Evolutionary conservation across 2,329 filamentous ascomycete genomes (phyloP), one percentile per base, ranked within the genome.

Genomic region (Fusarium sterilihyphosum): DNA sequence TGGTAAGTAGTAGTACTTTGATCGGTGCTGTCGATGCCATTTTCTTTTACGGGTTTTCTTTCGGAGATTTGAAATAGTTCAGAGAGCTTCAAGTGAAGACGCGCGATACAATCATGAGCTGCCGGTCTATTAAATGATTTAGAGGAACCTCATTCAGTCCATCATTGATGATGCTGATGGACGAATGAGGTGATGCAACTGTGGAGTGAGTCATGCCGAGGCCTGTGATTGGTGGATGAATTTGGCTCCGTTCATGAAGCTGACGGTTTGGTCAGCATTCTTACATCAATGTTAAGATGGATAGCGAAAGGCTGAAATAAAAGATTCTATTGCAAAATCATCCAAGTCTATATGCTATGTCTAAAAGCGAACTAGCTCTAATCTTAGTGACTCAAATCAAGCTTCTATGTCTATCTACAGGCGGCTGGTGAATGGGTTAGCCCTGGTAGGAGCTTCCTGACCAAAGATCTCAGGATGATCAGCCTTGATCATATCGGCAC

Each of bases 1-100:
- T 74, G 20, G 72, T 75, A 3, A 74, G 26, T 2, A 73, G 41
- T 46, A 74, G 18, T 3, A 70, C 47, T 16, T 44, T 61, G 10
- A 74, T 65, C 11, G 16, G 16, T 16, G 29, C 26, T 35, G 53
- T 35, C 17, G 31, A 35, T 29, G 33, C 31, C 43, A 67, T 71
- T 35, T 12, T 31, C 8, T 8, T 22, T 18, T 2, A 3, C 3
- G 6, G 10, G 22, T 2, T 6, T 8, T 10, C 1, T 26, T 7
- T 26, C 26, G 9, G 5, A 11, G 14, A 4, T 26, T n/a, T 18
- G 3, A 33, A 3, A 20, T 12, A 7, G 13, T 18, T 8, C 6
- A 0, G 4, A 11, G n/a, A 41, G 37, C 20, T 29, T 22, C 6
- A 24, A 24, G 29, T 6, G 9, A 18, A 52, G 16, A n/a, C 5